Conservation (phyloP, 2,329 filamentous ascomycete genomes). For the Talaromyces sp. region DNA sequence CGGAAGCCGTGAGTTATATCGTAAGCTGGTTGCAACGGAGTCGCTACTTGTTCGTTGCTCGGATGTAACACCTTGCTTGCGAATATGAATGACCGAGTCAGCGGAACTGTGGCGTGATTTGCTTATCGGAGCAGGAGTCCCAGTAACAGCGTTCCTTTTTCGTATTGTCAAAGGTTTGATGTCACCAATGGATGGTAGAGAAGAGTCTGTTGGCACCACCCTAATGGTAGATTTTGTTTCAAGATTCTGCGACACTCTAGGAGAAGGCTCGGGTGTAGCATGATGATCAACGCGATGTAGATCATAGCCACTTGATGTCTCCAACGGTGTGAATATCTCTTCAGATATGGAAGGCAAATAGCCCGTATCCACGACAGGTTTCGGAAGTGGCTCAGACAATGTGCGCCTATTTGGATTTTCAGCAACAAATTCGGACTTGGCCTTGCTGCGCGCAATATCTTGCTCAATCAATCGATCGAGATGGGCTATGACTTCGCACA, state of each 20-base stretch:
- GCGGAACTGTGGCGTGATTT: slow-evolving; percentile 16
- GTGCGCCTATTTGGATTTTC: slow-evolving; percentile 7
- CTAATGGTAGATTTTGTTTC: slow-evolving; percentile 51
- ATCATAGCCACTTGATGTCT: slow-evolving; percentile 16
- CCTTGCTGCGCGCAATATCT: slow-evolving; percentile 23
- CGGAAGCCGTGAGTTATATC: slow-evolving; percentile 27
- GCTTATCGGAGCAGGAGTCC: slow-evolving; percentile 20
- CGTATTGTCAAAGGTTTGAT: slow-evolving; percentile 55
- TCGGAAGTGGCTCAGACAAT: slow-evolving; percentile 22
- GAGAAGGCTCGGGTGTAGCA: slow-evolving; percentile 12
- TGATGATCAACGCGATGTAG: slow-evolving; percentile 16
- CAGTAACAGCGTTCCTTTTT: slow-evolving; percentile 37
- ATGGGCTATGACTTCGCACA: slow-evolving; percentile 59
- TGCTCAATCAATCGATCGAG: slow-evolving; percentile 56
- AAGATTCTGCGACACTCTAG: slow-evolving; percentile 8
- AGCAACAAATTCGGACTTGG: slow-evolving; percentile 9
- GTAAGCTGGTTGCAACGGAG: slow-evolving; percentile 22
- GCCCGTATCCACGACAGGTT: slow-evolving; percentile 18
- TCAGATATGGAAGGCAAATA: slow-evolving; percentile 53
- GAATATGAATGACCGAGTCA: slow-evolving; percentile 18
- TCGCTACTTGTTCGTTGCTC: slow-evolving; percentile 16
- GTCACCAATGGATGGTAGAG: slow-evolving; percentile 38
- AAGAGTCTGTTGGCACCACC: slow-evolving; percentile 53
- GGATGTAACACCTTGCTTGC: slow-evolving; percentile 9
- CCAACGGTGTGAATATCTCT: slow-evolving; percentile 33